Base-by-base conservation (phyloP, 176 grass and related monocot species). In the Areca catechu region DNA sequence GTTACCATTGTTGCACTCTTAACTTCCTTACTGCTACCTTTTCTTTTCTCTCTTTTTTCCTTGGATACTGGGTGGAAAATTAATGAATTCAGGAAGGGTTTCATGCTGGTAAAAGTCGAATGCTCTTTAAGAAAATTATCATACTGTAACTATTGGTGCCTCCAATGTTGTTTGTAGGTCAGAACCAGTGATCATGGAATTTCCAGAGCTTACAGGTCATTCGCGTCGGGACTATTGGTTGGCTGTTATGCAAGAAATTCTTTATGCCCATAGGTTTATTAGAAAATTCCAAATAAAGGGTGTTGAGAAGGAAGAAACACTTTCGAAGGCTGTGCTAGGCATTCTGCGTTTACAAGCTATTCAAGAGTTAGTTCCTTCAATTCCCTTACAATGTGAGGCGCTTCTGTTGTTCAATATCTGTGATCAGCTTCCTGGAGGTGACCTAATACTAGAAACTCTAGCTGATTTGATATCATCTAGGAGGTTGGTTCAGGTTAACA, bases 181-280 rank as follows among this genome's bases (percentile, higher is more conserved):
- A 58, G 92, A 97, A 61, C 83, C 92, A 49, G 83, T 82, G 50
- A 77, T 87, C 77, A 78, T 97, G 85, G 92, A 97, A 72, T 97
- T 97, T 60, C 80, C 92, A 37, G 92, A 97, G 74, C 68, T 97
- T 62, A 74, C 92, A 62, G 92, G 92, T 17, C 86, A 97, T 77
- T 97, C 77, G 5, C 86, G 86, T 14, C 87, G 92, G 64, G 92
- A 97, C 74, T 91, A 91, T 73, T 97, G 92, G 92, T 63, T 97
- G 29, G 74, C 86, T 12, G 77, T 97, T 51, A 82, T 90, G 60
- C 82, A 52, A 23, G 86, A 97, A 79, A 58, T 91, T 70, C 83
- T 91, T 76, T 82, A 77, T 81, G 80, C 68, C 25, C 86, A 97
- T 62, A 72, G 75, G 56, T 97, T 97, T 77, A 50, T 97, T 65